Evolutionary conservation across 441 rosid species (phyloP).

Genomic region (Jatropha multifida): DNA sequence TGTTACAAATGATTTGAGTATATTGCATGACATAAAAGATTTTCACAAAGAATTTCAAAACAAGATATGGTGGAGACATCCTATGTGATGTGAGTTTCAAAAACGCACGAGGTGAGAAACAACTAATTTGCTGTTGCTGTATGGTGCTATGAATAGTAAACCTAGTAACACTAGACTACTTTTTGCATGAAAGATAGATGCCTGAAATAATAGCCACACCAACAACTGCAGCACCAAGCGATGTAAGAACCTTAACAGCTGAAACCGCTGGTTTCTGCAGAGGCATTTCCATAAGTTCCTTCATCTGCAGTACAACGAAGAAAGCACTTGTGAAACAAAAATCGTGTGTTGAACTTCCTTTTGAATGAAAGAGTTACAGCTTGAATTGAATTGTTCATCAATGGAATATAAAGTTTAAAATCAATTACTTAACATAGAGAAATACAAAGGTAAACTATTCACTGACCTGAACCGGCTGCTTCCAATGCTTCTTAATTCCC

Average conservation of each 20-base stretch:
- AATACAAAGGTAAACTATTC: background rate
- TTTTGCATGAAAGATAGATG: constrained; percentile 51
- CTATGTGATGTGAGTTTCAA: background rate
- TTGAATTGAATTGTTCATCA: background rate
- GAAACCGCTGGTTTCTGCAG: constrained; percentile 42
- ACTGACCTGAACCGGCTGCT: constrained; percentile 70
- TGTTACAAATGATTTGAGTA: too few relatives aligned
- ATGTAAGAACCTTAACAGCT: constrained; percentile 50
- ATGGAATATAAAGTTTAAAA: background rate
- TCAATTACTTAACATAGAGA: background rate
- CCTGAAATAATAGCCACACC: constrained; percentile 80
- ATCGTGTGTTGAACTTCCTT: background rate
- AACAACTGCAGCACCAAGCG: constrained; percentile 66
- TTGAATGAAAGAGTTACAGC: background rate
- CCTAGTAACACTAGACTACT: constrained; percentile 16
- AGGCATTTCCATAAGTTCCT: constrained; percentile 69
- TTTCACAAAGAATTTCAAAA: too few relatives aligned
- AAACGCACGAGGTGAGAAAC: background rate
- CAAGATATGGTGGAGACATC: too few relatives aligned
- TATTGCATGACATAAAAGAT: too few relatives aligned
- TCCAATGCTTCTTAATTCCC: constrained; percentile 84
- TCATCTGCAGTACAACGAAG: constrained; percentile 38
- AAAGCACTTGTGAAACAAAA: background rate
- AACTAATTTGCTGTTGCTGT: background rate
- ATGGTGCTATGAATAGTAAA: background rate